phyloP scores from a whole-genome alignment of 2,329 filamentous ascomycete species.

The Cladosporium phlei region DNA sequence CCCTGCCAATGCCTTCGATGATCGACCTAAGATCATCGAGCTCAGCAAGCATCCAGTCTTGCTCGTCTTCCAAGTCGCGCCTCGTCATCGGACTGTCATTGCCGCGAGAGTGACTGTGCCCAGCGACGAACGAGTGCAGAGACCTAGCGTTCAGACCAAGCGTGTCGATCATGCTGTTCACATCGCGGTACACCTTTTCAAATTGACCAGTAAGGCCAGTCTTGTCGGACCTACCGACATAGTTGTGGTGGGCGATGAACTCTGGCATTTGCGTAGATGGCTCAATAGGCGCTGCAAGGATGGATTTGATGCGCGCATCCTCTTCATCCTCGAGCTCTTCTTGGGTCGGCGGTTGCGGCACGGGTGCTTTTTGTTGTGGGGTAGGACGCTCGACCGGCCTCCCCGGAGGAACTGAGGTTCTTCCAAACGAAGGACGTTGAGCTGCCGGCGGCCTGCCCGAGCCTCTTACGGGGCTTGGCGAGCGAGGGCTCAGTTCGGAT shows the following conservation, averaged over 20 bases:
- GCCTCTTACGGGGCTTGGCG: constrained; percentile 66
- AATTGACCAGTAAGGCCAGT: constrained; percentile 44
- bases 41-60: constrained; percentile 70
- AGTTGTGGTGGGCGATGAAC: constrained; percentile 57
- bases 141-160: constrained; percentile 79
- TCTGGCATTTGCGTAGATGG: constrained; percentile 61
- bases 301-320: constrained; percentile 61
- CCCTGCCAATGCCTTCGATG: constrained; percentile 52
- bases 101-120: constrained; percentile 56
- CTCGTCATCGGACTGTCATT: constrained; percentile 36
- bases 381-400: constrained; percentile 31
- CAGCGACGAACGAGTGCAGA: constrained; percentile 56
- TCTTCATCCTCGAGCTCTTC: constrained; percentile 60
- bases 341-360: constrained; percentile 34
- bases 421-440: constrained; percentile 18
- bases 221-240: constrained; percentile 36
- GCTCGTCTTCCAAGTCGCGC: constrained; percentile 52
- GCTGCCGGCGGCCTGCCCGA: constrained; percentile 32
- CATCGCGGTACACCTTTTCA: constrained; percentile 63
- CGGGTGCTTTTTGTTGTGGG: constrained; percentile 25
- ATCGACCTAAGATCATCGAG: constrained; percentile 59
- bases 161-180: constrained; percentile 92
- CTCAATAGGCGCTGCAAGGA: constrained; percentile 57
- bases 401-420: constrained; percentile 29
- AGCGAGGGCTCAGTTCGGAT: constrained; percentile 53